Conservation (phyloP, 768 basidiomycete species). For the Suillus placidus region DNA sequence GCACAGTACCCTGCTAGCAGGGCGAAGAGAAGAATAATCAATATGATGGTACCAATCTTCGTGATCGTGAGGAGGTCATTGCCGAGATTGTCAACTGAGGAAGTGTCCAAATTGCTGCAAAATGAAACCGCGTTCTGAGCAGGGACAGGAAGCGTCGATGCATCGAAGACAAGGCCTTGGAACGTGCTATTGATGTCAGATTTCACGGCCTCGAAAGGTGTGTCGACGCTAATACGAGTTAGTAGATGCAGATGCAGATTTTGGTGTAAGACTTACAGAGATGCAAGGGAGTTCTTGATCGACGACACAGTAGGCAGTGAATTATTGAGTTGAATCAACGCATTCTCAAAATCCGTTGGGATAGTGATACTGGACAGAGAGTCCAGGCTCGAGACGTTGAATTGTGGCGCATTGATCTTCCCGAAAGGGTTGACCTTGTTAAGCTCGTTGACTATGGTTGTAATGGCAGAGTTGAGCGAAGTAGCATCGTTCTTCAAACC, state of each 20-base stretch:
- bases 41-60: constrained; percentile 75
- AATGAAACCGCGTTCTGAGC: constrained; percentile 67
- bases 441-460: constrained; percentile 61
- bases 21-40: constrained; percentile 71
- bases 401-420: constrained; percentile 68
- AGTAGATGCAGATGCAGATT: constrained; percentile 5
- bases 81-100: constrained; percentile 84
- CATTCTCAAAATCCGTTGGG: constrained; percentile 73
- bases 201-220: constrained; percentile 87
- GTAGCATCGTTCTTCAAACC: constrained; percentile 73
- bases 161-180: constrained; percentile 67
- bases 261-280: constrained; percentile 54
- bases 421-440: constrained; percentile 79
- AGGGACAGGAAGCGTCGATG: constrained; percentile 77
- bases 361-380: constrained; percentile 78
- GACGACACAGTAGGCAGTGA: constrained; percentile 79
- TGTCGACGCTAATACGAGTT: constrained; percentile 59
- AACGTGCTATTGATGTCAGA: constrained; percentile 90
- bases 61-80: constrained; percentile 76
- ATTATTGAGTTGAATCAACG: constrained; percentile 75
- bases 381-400: constrained; percentile 74
- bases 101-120: constrained; percentile 78
- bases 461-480: constrained; percentile 68
- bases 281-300: constrained; percentile 67
- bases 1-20: constrained; percentile 74